A percentile compares a stretch with the other conserved stretches of the same genome.
These are phyloP conservation scores for Fusarium napiforme DNA, from an alignment of 2,329 filamentous ascomycete species.

Conservation along the genomic window DNA sequence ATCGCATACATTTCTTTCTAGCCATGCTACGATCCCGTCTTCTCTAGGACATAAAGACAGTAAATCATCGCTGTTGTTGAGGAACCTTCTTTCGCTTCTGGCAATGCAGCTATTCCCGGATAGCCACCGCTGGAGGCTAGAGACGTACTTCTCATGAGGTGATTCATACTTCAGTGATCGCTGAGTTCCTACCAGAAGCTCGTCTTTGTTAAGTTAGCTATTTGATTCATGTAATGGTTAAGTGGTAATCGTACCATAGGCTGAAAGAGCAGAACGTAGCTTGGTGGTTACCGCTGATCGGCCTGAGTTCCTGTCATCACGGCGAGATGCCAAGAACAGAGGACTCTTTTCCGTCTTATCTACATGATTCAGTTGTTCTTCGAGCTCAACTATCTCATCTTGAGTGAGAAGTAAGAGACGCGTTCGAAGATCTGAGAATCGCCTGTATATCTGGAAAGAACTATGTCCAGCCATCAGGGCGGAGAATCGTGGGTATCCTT, in stretches of 20 bases:
- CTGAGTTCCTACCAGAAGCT: background rate
- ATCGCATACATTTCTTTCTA: background rate
- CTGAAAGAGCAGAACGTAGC: background rate
- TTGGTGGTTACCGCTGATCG: background rate
- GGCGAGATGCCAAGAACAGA: background rate
- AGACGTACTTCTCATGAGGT: background rate
- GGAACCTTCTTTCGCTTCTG: background rate
- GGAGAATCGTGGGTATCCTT: background rate
- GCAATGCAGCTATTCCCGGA: background rate
- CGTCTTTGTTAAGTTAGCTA: background rate
- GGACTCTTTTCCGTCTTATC: background rate
- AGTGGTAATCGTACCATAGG: background rate
- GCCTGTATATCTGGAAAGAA: background rate
- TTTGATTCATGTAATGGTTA: rapidly evolving
- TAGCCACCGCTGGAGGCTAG: background rate
- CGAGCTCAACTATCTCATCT: background rate
- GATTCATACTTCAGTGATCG: background rate
- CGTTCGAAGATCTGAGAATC: background rate
- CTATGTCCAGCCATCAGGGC: background rate
- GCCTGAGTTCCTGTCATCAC: background rate
- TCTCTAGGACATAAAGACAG: background rate
- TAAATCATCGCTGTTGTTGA: background rate
- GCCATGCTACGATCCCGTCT: background rate
- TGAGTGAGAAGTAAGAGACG: background rate
- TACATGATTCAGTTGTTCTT: background rate